Evolutionary conservation across 257 asterid species (phyloP), one percentile per base, ranked within the genome.

Genomic region (Thymus quinquecostatus): DNA sequence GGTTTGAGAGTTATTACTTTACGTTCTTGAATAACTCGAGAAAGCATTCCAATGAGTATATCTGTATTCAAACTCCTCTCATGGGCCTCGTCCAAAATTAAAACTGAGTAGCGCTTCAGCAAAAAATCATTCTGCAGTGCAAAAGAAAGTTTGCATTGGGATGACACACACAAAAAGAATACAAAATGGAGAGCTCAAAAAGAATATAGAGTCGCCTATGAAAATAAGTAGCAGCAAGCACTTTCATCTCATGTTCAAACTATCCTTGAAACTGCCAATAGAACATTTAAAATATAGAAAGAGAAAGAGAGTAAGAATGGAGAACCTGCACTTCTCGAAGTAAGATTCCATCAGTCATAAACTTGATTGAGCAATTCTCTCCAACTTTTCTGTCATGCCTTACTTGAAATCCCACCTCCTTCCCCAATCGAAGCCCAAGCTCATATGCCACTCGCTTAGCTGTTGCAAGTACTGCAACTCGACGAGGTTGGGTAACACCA

Each of bases 1-100:
- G 63, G 76, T 54, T 21, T 68, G 54, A 57, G 32, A 54, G 66
- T 44, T 48, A 56, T 87, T 82, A 91, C 98, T 73, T 86, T 92
- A 50, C 95, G 96, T 78, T 72, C 85, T 75, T 81, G 88, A 83
- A 88, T 81, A 68, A 89, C 95, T 81, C 97, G 99, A 38, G 99
- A 94, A 82, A 94, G 99, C 99, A 94, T 91, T 75, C 97, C 97
- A n/a, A 91, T 81, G 73, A 94, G 99, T 78, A 94, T 89, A 81
- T 94, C 99, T 10, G 99, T 94, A 82, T 94, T 91, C 84, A 94
- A 82, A 84, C 99, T 94, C 80, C 99, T 88, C 84, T 94, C 97
- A 14, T 94, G 97, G 70, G 96, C 99, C 87, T 91, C 99, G 79
- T 94, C 99, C 95, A 91, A 81, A 66, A 94, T 94, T 70, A 94